These are phyloP conservation scores for Amanita phalloides DNA, from an alignment of 768 basidiomycete species.

Conservation along the genomic window DNA sequence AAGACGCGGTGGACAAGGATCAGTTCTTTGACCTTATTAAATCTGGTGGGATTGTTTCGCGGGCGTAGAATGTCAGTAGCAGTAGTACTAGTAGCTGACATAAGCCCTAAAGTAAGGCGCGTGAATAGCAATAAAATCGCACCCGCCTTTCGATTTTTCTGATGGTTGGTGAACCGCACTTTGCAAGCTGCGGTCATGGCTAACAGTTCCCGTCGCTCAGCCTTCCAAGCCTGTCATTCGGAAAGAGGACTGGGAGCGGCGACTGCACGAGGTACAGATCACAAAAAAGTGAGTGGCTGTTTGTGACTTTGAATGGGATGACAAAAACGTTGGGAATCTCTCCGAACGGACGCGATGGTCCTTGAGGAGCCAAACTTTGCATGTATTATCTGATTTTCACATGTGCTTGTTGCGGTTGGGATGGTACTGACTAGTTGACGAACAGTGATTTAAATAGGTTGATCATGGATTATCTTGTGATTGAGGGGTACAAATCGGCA, in stretches of 20 bases:
- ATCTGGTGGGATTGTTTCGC: constrained; percentile 72
- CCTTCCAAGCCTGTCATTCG: constrained; percentile 51
- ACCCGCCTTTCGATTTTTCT: constrained; percentile 11
- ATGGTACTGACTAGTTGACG: constrained; percentile 12
- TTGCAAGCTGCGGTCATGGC: constrained; percentile 1
- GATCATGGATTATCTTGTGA: constrained; percentile 95
- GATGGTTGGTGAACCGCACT: constrained; percentile 23
- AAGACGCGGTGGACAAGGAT: constrained; percentile 55
- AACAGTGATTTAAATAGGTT: constrained; percentile 86
- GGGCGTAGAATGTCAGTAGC: constrained; percentile 22
- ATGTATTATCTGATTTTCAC: constrained; percentile 76
- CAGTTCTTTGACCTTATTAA: constrained; percentile 79
- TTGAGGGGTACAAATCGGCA: constrained; percentile 94
- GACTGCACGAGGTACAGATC: constrained; percentile 72
- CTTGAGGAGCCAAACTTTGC: constrained; percentile 63
- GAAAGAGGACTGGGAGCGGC: constrained; percentile 82
- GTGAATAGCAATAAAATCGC: neutral
- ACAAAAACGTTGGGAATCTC: constrained; percentile 96
- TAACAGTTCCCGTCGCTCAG: constrained; percentile 8
- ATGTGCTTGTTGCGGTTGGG: neutral
- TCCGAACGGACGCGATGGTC: constrained; percentile 49
- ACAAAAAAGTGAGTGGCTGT: constrained; percentile 73
- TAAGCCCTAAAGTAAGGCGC: neutral
- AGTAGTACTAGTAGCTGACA: neutral
- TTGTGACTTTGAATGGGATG: constrained; percentile 34